Conservation (phyloP, 768 basidiomycete genomes). For the Lactarius hengduanensis region DNA sequence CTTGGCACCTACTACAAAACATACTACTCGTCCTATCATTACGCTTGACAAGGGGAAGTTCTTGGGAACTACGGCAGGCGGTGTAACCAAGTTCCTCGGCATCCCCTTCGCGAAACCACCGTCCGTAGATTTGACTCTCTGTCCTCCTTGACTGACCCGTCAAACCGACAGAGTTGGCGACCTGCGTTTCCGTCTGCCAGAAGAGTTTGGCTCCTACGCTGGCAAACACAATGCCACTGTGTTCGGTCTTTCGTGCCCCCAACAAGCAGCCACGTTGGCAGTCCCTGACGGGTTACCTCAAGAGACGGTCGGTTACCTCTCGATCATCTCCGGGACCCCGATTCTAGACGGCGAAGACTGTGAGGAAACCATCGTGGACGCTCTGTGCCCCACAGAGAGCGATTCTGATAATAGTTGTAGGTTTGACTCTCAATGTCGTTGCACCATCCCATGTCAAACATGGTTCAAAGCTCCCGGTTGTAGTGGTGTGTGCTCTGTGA, state of each 20-base stretch:
- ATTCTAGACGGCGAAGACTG: conserved; percentile 26
- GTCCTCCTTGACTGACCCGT: background rate
- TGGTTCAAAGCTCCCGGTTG: conserved; percentile 28
- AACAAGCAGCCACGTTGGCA: conserved; percentile 21
- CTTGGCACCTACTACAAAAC: background rate
- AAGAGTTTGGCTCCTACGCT: conserved; percentile 17
- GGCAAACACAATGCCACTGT: conserved; percentile 25
- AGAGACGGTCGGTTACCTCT: conserved; percentile 1
- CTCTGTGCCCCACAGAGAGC: background rate
- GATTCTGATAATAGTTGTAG: conserved; percentile 4
- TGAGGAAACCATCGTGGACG: conserved; percentile 6
- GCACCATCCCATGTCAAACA: conserved; percentile 15
- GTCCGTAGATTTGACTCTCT: conserved; percentile 32
- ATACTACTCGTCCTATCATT: conserved; percentile 22
- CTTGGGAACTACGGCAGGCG: conserved; percentile 32
- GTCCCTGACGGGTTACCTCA: background rate
- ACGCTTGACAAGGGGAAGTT: conserved; percentile 35
- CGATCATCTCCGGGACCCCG: background rate
- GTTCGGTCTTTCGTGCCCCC: conserved; percentile 32
- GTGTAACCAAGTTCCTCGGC: conserved; percentile 38
- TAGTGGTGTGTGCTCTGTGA: conserved; percentile 27
- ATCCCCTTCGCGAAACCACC: conserved; percentile 43
- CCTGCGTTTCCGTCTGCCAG: conserved; percentile 40
- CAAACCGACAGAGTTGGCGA: conserved; percentile 33
- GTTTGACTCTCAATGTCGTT: conserved; percentile 31